Evolutionary conservation across 202 grass and related monocot species (phyloP), one percentile per base, ranked within the genome.

Genomic region (Panicum hallii): DNA sequence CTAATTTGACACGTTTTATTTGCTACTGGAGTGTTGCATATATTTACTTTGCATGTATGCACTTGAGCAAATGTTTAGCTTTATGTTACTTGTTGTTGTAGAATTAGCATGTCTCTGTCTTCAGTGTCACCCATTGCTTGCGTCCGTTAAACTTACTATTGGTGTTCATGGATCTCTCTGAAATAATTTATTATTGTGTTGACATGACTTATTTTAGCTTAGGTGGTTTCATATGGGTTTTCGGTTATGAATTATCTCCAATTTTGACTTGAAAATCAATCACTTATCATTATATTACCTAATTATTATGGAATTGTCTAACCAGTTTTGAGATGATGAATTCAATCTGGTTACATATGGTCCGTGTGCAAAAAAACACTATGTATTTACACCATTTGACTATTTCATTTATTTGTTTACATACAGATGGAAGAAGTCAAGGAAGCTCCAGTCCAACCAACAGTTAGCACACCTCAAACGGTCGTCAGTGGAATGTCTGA

Each of bases 351-450:
- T 84, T 68, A 7, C 30, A 15, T 68, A 23, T 78, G 34, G 12
- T 66, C 57, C 43, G 13, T 53, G 58, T 84, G 81, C 20, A 70
- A 54, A 78, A 70, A 54, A 78, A 77, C 42, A 71, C 28, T 74
- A 70, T 74, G 8, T 55, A 48, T 84, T 43, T 75, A 6, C 67
- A 41, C 17, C 63, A 64, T 68, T 61, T 70, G 64, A 84, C 2
- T 13, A 80, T 80, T 69, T 70, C 77, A 19, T 61, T 82, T 46
- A 66, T 61, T 67, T 72, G 83, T 22, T 74, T 74, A 67, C 17
- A 11, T 57, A 69, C 85, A 99, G 97, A 94, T 99, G 97, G 97
- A 97, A 85, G 97, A 94, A 86, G 67, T 83, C 65, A 97, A 97
- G 82, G 92, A 94, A 97, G 17, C 73, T 87, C 77, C 57, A 73